Conservation (phyloP, 305 asterid species). For the Petunia hybrid region DNA sequence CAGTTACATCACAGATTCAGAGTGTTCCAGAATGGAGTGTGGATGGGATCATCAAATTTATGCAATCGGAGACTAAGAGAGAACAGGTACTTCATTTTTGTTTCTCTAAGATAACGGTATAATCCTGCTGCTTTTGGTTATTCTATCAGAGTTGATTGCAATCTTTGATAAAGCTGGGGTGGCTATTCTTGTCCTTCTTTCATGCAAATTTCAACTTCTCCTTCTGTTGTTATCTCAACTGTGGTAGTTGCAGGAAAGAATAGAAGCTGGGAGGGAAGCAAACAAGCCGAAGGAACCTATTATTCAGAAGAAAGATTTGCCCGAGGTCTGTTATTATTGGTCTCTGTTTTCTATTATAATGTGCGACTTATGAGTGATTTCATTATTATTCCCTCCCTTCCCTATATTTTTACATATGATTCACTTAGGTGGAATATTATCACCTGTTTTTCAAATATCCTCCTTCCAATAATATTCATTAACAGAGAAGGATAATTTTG, state of each 20-base stretch:
- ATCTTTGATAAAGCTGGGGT: neutral
- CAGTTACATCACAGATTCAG: constrained; percentile 60
- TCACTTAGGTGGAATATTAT: neutral
- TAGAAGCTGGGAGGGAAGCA: constrained; percentile 45
- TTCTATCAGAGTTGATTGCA: neutral
- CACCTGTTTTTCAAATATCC: neutral
- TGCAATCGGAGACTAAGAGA: constrained; percentile 61
- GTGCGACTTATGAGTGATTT: neutral
- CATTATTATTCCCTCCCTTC: neutral
- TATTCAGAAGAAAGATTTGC: constrained; percentile 53
- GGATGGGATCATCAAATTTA: constrained; percentile 71
- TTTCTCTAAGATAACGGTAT: too few species aligned
- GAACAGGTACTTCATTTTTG: constrained; percentile 52
- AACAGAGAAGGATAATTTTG: constrained; percentile 1
- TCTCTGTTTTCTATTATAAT: constrained; percentile 29
- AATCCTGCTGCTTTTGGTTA: neutral
- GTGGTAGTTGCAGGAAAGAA: constrained; percentile 58
- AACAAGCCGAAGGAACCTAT: constrained; percentile 47
- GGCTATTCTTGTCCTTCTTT: neutral
- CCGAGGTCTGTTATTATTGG: constrained; percentile 60
- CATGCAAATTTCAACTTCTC: neutral
- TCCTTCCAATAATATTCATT: neutral
- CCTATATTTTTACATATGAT: constrained; percentile 23
- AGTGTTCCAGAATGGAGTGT: constrained; percentile 72
- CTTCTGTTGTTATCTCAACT: constrained; percentile 18